Evolutionary conservation across 2,329 filamentous ascomycete species (phyloP).

Genomic region (Phialophora verrucosa): DNA sequence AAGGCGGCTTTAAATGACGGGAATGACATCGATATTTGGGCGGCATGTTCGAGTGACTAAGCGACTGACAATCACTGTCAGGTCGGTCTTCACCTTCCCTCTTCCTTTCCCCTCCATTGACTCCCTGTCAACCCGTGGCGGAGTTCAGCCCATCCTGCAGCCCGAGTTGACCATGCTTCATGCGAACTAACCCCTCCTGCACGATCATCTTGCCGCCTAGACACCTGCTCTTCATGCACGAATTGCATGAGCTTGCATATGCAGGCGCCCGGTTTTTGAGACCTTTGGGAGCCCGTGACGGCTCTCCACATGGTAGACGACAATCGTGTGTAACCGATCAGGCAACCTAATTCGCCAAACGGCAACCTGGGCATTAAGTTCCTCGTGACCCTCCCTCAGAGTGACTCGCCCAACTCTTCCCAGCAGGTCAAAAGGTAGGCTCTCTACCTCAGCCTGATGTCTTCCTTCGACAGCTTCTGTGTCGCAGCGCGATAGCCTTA

Average conservation of each 20-base stretch:
- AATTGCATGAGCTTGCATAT: constrained; percentile 14
- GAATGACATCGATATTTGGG: constrained; percentile 8
- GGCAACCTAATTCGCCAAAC: constrained; percentile 1
- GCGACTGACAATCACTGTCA: neutral
- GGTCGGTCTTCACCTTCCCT: neutral
- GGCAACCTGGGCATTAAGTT: constrained; percentile 1
- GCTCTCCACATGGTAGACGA: constrained; percentile 1
- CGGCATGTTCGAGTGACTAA: neutral
- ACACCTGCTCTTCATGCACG: constrained; percentile 6
- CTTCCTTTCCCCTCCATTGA: neutral
- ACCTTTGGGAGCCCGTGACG: constrained; percentile 7
- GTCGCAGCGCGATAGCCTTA: neutral
- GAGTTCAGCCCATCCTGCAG: neutral
- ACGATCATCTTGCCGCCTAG: constrained; percentile 1
- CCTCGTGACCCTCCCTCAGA: constrained; percentile 15
- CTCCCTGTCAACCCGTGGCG: neutral
- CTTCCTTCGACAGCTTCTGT: neutral
- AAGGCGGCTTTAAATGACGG: constrained; percentile 19
- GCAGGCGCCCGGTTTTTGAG: constrained; percentile 16
- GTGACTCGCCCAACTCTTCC: neutral
- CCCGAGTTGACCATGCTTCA: constrained; percentile 3
- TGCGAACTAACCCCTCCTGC: constrained; percentile 7
- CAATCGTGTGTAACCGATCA: neutral
- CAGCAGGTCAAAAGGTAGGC: constrained; percentile 12
- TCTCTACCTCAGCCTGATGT: constrained; percentile 8